Evolutionary conservation across 148 eudicot species (phyloP).

Genomic region (Vaccinium darrowii): DNA sequence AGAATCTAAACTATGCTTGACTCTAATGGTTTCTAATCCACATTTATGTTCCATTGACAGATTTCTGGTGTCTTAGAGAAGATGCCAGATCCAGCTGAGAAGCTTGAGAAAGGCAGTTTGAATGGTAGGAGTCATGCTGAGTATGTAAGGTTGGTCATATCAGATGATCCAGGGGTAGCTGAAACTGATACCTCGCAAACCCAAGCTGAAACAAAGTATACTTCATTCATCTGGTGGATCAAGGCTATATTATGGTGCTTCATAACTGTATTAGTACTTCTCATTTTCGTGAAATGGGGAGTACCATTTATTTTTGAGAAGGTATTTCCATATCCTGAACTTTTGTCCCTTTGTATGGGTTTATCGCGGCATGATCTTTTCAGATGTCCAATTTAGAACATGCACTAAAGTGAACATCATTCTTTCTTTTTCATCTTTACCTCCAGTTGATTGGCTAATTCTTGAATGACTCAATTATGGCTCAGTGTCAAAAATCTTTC

Average conservation of each 20-base stretch:
- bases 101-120: conserved; percentile 29
- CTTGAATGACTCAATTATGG: background rate
- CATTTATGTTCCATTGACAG: conserved; percentile 14
- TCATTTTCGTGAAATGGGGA: conserved; percentile 77
- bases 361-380: background rate
- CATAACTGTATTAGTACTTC: conserved; percentile 31
- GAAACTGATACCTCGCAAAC: conserved; percentile 41
- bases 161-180: conserved; percentile 38
- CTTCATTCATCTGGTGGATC: conserved; percentile 67
- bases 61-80: conserved; percentile 27
- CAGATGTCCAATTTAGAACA: conserved; percentile 1
- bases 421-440: background rate
- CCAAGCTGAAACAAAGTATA: conserved; percentile 28
- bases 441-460: background rate
- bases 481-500: background rate
- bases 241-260: conserved; percentile 52
- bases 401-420: background rate
- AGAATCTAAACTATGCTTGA: background rate
- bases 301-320: conserved; percentile 79
- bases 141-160: conserved; percentile 64
- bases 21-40: conserved; percentile 4
- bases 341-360: background rate
- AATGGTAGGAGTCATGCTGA: conserved; percentile 55
- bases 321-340: conserved; percentile 36
- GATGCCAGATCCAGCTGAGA: conserved; percentile 51